Evolutionary conservation across 768 basidiomycete genomes (phyloP).

Genomic region (Phylloporus scabripes): DNA sequence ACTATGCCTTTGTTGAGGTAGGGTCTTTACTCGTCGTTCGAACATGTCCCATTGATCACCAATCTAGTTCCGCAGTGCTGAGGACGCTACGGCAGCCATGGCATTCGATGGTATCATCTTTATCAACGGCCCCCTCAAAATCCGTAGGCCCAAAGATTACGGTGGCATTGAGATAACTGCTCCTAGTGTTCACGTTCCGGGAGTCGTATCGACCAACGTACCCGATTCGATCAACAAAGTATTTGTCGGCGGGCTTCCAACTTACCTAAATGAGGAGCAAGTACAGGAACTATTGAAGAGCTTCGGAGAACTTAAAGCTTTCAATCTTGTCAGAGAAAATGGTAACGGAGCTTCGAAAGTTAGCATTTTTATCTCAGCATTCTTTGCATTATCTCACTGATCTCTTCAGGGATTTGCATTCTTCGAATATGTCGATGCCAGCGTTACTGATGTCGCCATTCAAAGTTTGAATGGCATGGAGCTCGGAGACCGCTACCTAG

Average conservation of each 20-base stretch:
- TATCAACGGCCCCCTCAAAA: slow-evolving; percentile 91
- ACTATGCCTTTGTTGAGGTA: slow-evolving; percentile 98
- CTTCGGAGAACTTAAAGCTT: slow-evolving; percentile 95
- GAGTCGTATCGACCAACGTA: slow-evolving; percentile 93
- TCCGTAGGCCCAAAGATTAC: slow-evolving; percentile 97
- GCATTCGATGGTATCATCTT: slow-evolving; percentile 97
- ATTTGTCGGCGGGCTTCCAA: slow-evolving; percentile 92
- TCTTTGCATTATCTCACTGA: neutral
- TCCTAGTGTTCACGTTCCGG: slow-evolving; percentile 79
- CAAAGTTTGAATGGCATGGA: slow-evolving; percentile 97
- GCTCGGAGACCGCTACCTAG: slow-evolving; percentile 89
- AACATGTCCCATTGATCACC: slow-evolving; percentile 4
- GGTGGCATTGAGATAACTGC: slow-evolving; percentile 65
- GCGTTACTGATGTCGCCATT: slow-evolving; percentile 91
- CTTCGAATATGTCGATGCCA: slow-evolving; percentile 92
- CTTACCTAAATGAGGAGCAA: slow-evolving; percentile 96
- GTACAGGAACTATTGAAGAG: slow-evolving; percentile 96
- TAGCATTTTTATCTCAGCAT: slow-evolving; percentile 8
- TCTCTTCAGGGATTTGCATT: slow-evolving; percentile 87
- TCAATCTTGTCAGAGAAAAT: slow-evolving; percentile 96
- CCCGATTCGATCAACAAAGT: slow-evolving; percentile 98
- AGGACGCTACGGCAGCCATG: slow-evolving; percentile 96
- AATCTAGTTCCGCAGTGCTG: slow-evolving; percentile 90
- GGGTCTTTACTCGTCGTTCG: slow-evolving; percentile 12
- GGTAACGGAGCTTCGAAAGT: slow-evolving; percentile 87